Percentiles rank a stretch among this genome's conserved stretches.
These are phyloP conservation scores for Fusarium sp. DNA, from an alignment of 2,329 filamentous ascomycete genomes.

Conservation along the genomic window DNA sequence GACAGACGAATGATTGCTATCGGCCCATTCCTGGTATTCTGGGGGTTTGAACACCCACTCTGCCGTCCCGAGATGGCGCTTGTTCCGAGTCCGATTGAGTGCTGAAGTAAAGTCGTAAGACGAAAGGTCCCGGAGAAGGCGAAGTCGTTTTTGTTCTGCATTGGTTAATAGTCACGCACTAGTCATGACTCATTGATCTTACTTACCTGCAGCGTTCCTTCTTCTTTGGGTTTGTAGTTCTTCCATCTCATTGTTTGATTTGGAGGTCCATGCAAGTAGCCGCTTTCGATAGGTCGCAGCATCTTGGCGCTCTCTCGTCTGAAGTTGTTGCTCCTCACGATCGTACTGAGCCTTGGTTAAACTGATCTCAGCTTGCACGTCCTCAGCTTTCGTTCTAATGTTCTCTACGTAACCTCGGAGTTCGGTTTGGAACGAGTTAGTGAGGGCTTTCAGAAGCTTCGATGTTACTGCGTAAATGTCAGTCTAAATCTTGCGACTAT, in stretches of 20 bases:
- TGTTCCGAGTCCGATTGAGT: slow-evolving; percentile 23
- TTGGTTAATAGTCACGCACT: background rate
- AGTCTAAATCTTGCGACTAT: background rate
- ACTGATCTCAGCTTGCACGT: slow-evolving; percentile 12
- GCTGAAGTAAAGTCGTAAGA: slow-evolving; percentile 13
- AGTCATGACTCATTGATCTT: background rate
- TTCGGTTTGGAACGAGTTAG: slow-evolving; percentile 27
- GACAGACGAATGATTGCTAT: accelerated
- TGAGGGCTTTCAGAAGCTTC: slow-evolving; percentile 5
- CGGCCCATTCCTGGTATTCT: slow-evolving; percentile 11
- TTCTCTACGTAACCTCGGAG: slow-evolving; percentile 22
- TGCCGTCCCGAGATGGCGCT: slow-evolving; percentile 23
- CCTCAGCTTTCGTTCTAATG: slow-evolving; percentile 21
- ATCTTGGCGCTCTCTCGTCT: slow-evolving; percentile 18
- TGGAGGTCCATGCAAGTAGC: slow-evolving; percentile 1
- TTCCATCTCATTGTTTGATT: background rate
- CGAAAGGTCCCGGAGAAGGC: slow-evolving; percentile 5
- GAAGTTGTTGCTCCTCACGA: slow-evolving; percentile 8
- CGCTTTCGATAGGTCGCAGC: slow-evolving; percentile 3
- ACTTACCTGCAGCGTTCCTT: background rate
- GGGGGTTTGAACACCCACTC: slow-evolving; percentile 19
- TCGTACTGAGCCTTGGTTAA: slow-evolving; percentile 17
- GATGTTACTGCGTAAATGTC: slow-evolving; percentile 1
- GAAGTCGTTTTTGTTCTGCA: background rate
- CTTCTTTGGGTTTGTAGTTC: accelerated